A percentile compares a stretch with the other conserved stretches of the same genome.
Evolutionary conservation across 2,329 filamentous ascomycete species (phyloP).

Genomic region (Penicillium digitatum): DNA sequence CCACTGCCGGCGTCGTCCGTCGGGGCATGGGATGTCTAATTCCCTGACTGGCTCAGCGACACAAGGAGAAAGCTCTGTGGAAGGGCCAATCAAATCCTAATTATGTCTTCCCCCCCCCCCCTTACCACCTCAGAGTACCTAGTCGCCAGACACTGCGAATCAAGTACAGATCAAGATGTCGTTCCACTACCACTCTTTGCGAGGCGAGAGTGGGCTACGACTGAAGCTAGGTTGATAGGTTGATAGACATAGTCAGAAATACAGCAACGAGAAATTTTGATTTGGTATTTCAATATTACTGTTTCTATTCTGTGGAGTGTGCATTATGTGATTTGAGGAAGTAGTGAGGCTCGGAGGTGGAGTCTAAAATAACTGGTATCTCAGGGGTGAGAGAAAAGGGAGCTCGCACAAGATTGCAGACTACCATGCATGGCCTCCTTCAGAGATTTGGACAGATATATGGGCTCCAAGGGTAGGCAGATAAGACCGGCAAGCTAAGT

Average conservation of each 20-base stretch:
- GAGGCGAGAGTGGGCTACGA: not conserved
- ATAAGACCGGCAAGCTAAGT: not conserved
- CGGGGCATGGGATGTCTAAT: not conserved
- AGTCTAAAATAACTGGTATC: not conserved
- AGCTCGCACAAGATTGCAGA: not conserved
- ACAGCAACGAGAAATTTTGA: not conserved
- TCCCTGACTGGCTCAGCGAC: not conserved
- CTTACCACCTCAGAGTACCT: not conserved
- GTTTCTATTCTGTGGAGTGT: not conserved
- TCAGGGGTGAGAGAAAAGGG: not conserved
- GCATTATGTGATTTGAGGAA: not conserved
- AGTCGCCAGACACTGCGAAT: not conserved
- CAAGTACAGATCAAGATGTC: not conserved
- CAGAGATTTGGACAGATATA: not conserved
- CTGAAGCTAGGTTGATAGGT: not conserved
- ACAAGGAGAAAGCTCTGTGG: not conserved
- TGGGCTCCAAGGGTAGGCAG: not conserved
- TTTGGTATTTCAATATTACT: not conserved
- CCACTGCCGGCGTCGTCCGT: not conserved
- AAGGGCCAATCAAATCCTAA: not conserved
- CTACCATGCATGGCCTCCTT: not conserved
- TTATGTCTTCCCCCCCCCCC: not conserved
- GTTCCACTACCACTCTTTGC: not conserved
- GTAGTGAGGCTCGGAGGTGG: not conserved
- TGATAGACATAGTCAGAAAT: not conserved